These are phyloP conservation scores for Daucus carota DNA, from an alignment of 129 eudicot genomes.

Conservation along the genomic window DH1_v3.0 NC_030383.2:41338501-41339000, in stretches of 20 bases:
- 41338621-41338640: not conserved
- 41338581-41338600: not conserved
- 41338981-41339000: conserved; percentile 50
- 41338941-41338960: not conserved
- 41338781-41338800: too few relatives aligned
- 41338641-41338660: not conserved
- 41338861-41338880: not conserved
- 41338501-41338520: not conserved
- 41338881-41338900: not conserved
- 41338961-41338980: not conserved
- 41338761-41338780: too few relatives aligned
- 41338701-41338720: too few relatives aligned
- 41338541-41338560: not conserved
- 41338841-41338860: not conserved
- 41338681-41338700: too few relatives aligned
- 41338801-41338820: not conserved
- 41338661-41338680: too few relatives aligned
- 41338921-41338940: not conserved
- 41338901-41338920: not conserved
- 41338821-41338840: not conserved
- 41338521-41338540: conserved; percentile 1
- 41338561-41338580: not conserved
- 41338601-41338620: not conserved
- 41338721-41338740: too few relatives aligned
- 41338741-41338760: too few relatives aligned